These are phyloP conservation scores for Penicillium crustosum DNA, from an alignment of 2,329 filamentous ascomycete genomes.

Conservation along the genomic window DNA sequence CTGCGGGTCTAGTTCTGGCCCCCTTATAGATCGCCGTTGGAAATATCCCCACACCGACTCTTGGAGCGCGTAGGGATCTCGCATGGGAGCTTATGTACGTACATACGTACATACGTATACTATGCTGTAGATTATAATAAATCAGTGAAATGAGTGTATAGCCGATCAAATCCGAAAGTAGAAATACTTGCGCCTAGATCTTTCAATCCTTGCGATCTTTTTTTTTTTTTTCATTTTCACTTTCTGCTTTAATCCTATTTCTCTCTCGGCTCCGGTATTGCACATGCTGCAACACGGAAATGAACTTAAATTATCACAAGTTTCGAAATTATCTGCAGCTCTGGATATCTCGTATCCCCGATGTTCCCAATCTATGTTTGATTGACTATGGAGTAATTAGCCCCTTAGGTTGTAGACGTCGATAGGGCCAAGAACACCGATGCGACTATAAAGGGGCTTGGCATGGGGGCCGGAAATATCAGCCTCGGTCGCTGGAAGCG, in stretches of 20 bases:
- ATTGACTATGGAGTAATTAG: neutral
- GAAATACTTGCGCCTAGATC: neutral
- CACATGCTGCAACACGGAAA: neutral
- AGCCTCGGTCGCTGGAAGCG: neutral
- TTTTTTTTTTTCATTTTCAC: neutral
- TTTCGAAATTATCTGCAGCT: neutral
- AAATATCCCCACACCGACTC: constrained; percentile 5
- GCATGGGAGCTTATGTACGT: neutral
- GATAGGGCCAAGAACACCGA: neutral
- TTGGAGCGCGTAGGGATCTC: neutral
- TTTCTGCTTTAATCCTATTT: neutral
- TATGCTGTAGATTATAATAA: neutral
- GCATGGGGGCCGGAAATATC: constrained; percentile 8
- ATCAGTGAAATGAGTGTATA: neutral
- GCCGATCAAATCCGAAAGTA: neutral
- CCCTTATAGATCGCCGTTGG: constrained; percentile 6
- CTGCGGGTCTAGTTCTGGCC: neutral
- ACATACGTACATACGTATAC: no score
- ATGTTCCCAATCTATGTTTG: neutral
- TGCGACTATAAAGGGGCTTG: neutral
- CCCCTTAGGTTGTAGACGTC: neutral
- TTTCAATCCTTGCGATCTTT: neutral
- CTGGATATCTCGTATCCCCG: neutral
- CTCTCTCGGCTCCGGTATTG: neutral
- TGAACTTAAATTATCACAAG: neutral